Percentiles rank a stretch among this genome's conserved stretches.
Conservation (phyloP, 352 stramenopile genomes). For the Pythium rishiriense region DNA sequence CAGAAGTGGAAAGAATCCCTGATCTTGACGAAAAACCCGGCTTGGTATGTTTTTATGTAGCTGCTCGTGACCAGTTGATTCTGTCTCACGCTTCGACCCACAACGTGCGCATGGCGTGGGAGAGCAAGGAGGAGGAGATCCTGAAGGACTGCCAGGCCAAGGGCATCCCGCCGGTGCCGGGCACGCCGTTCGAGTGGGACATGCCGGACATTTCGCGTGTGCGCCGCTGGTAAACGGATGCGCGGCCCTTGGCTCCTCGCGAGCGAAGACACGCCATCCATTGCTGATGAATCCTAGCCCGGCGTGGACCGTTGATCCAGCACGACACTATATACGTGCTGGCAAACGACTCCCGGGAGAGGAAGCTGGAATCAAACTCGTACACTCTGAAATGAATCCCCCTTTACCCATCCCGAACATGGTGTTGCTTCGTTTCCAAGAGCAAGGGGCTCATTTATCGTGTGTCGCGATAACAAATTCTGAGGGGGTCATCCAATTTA, state of each 20-base stretch:
- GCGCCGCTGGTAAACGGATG: conserved; percentile 63
- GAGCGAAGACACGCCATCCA: not conserved
- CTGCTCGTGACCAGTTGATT: conserved; percentile 72
- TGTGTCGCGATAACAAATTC: conserved; percentile 1
- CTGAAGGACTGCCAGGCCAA: conserved; percentile 71
- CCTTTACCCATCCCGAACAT: not conserved
- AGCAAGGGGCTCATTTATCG: not conserved
- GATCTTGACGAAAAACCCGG: too few species aligned
- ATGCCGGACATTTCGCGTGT: conserved; percentile 60
- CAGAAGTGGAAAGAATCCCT: not conserved
- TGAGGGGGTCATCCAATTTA: not conserved
- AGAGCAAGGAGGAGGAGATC: conserved; percentile 73
- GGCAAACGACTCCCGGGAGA: not conserved
- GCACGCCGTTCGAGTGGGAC: conserved; percentile 70
- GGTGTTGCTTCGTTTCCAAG: not conserved
- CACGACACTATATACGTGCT: not conserved
- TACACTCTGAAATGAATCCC: conserved; percentile 13
- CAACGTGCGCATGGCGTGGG: conserved; percentile 84
- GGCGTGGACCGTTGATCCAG: not conserved
- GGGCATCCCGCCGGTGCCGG: conserved; percentile 69
- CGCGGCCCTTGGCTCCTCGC: not conserved
- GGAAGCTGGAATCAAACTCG: not conserved
- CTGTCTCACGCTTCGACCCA: conserved; percentile 66
- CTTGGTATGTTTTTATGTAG: conserved; percentile 17
- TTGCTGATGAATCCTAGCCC: not conserved